phyloP scores from a whole-genome alignment of 139 green algal genomes.

The Asterochloris sp. region DNA sequence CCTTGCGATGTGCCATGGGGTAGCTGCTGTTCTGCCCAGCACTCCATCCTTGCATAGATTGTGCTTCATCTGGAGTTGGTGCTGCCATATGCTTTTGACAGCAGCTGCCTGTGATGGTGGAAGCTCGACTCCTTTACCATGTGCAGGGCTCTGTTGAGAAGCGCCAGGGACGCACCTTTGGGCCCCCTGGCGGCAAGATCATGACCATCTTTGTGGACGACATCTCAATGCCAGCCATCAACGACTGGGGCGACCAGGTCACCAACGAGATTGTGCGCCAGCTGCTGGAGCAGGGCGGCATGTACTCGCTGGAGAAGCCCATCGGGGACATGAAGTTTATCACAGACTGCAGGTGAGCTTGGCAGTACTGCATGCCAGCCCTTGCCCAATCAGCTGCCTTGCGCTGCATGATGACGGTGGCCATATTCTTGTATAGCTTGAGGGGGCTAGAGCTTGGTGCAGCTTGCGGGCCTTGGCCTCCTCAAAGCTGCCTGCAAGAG shows the following conservation, averaged over 20 bases:
- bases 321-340: conserved; percentile 95
- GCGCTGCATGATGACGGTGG: too few species aligned
- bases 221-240: conserved; percentile 89
- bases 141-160: conserved; percentile 88
- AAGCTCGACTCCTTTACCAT: too few species aligned
- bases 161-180: conserved; percentile 89
- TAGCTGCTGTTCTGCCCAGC: too few species aligned
- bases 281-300: conserved; percentile 88
- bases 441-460: too few species aligned
- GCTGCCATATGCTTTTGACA: not conserved
- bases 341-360: conserved; percentile 57
- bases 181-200: conserved; percentile 80
- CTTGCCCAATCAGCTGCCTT: not conserved
- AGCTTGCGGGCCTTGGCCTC: too few species aligned
- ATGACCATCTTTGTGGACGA: conserved; percentile 94
- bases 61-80: too few species aligned
- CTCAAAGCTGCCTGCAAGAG: too few species aligned
- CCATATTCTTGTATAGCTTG: too few species aligned
- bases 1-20: too few species aligned
- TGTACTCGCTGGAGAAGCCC: conserved; percentile 94
- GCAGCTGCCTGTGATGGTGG: not conserved
- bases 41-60: too few species aligned
- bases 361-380: not conserved
- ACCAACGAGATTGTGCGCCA: conserved; percentile 96
- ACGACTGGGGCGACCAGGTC: conserved; percentile 96